A percentile compares a stretch with the other conserved stretches of the same genome.
Evolutionary conservation across 768 basidiomycete genomes (phyloP).

Genomic region (Serendipita sp.): DNA sequence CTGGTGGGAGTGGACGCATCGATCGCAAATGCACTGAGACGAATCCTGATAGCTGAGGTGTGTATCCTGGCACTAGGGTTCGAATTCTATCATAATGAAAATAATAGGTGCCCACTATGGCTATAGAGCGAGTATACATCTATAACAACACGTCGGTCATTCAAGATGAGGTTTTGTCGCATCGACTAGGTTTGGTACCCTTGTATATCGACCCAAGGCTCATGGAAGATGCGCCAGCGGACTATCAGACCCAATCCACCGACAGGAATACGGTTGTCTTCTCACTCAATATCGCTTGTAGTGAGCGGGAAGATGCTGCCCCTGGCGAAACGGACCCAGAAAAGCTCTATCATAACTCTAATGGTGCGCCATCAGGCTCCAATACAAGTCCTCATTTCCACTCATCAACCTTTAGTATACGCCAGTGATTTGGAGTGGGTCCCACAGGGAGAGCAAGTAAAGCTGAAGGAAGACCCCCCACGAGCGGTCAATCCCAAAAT

Average conservation of each 20-base stretch:
- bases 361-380: constrained; percentile 21
- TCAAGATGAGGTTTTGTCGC: constrained; percentile 83
- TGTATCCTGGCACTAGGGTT: constrained; percentile 12
- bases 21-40: constrained; percentile 84
- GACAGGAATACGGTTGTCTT: constrained; percentile 91
- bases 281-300: constrained; percentile 48
- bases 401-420: constrained; percentile 20
- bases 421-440: constrained; percentile 58
- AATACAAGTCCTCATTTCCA: background rate
- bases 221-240: constrained; percentile 26
- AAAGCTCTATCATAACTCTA: constrained; percentile 55
- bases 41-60: constrained; percentile 90
- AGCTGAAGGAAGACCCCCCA: constrained; percentile 41
- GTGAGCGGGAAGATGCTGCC: constrained; percentile 37
- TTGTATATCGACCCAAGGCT: constrained; percentile 68
- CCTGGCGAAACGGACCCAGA: constrained; percentile 39
- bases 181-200: constrained; percentile 83
- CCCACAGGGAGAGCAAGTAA: constrained; percentile 65
- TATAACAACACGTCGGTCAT: constrained; percentile 93
- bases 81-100: background rate
- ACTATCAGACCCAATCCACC: constrained; percentile 34
- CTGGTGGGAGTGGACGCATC: constrained; percentile 89
- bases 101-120: constrained; percentile 70
- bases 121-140: constrained; percentile 78
- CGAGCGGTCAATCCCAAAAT: constrained; percentile 63